Base-by-base conservation (phyloP, 2,329 filamentous ascomycete species). In the Scleromitrula shiraiana region DNA sequence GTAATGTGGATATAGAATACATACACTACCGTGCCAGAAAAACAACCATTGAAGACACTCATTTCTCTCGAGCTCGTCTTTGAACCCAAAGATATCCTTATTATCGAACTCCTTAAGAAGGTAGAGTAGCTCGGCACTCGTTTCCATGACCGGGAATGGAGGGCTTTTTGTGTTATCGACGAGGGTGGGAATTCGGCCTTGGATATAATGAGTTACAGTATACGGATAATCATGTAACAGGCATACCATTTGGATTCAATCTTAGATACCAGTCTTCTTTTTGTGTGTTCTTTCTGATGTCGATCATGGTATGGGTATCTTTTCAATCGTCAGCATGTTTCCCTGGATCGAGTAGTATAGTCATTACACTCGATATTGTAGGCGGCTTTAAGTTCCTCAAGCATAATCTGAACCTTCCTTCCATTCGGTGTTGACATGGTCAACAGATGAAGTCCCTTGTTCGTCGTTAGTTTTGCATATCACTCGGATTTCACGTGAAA, bases 261-360 rank as follows among this genome's bases (percentile, higher is more conserved):
- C 65, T 61, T 4, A 75, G 63, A 55, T 73, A 75, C 71, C 71
- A 77, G 40, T 77, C 73, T 49, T 75, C 72, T 65, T 77, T 77
- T 56, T 77, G 73, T 53, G 71, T 73, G 54, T 76, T 76, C 50
- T 58, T 75, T 64, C 55, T 30, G 7, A 55, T 45, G 15, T 50
- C 30, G 8, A 55, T 41, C 1, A 53, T 17, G 2, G 43, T 51
- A n/a, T 49, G 32, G 10, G 52, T 55, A 27, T 51, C 49, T 55
- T 7, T 20, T 12, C 2, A n/a, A 33, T 12, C 23, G 10, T 45
- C 9, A 46, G 24, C 19, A 39, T 17, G 26, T 22, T 9, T 39
- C 12, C 17, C 3, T 22, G 39, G 1, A 9, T 22, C 7, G 3
- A 12, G 10, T 20, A 17, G 20, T 7, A 24, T 14, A 14, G 66